These are phyloP conservation scores for Quercus gilva DNA, from an alignment of 306 rosid species.

Conservation along the genomic window DNA sequence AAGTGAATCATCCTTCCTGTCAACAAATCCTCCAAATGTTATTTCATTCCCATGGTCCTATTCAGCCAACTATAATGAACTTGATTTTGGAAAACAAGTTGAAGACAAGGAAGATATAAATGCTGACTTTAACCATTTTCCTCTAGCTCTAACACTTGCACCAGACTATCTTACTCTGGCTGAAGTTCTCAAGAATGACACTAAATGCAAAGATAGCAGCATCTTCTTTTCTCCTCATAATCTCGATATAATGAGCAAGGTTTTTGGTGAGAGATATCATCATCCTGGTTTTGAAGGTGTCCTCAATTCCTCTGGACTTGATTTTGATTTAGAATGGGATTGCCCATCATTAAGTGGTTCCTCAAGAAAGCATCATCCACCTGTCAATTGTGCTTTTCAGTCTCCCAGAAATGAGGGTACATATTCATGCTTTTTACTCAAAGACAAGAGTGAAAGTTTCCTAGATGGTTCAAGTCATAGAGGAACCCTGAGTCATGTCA, in stretches of 20 bases:
- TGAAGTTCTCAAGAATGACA: conserved; percentile 24
- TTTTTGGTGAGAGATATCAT: conserved; percentile 24
- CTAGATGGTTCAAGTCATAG: conserved; percentile 21
- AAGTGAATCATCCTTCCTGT: conserved; percentile 37
- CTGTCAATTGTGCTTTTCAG: conserved; percentile 32
- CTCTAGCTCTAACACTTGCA: conserved; percentile 31
- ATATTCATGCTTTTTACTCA: conserved; percentile 26
- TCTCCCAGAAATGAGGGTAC: conserved; percentile 28
- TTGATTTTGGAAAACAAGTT: conserved; percentile 32
- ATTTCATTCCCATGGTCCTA: conserved; percentile 31
- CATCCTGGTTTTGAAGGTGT: conserved; percentile 35
- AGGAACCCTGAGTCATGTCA: conserved; percentile 33
- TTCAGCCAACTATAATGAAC: conserved; percentile 27
- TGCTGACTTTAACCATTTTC: conserved; percentile 31
- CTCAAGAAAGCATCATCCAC: conserved; percentile 24
- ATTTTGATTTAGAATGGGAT: conserved; percentile 32
- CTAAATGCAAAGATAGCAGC: conserved; percentile 31
- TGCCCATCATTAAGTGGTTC: conserved; percentile 30
- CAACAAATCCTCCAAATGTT: conserved; percentile 22
- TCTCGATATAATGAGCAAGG: conserved; percentile 30
- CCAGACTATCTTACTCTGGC: conserved; percentile 27
- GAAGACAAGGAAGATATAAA: conserved; percentile 31
- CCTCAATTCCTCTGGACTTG: conserved; percentile 32
- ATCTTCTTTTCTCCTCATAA: conserved; percentile 27
- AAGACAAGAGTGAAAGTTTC: conserved; percentile 21